Base-by-base conservation (phyloP, 2,329 filamentous ascomycete genomes). In the Xylariales sp. region DNA sequence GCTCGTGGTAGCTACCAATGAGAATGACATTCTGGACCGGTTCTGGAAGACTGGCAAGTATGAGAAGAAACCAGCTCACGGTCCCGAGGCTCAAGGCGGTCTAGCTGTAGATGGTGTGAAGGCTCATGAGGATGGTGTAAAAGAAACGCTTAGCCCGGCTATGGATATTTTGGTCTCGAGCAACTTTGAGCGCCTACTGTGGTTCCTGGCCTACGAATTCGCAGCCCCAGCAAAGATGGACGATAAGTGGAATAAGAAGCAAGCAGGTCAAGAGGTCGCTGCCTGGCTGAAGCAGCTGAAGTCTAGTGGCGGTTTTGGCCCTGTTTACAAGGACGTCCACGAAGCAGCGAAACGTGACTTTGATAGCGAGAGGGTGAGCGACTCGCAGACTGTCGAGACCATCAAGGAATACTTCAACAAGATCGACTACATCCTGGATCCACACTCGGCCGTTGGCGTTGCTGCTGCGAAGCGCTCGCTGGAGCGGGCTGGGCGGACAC, bases 111-210 rank as follows among this genome's bases (percentile, higher is more conserved):
- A 85, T 47, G 80, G 79, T 5, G 71, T 65, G 36, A 74, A 76
- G 53, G 80, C 80, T 6, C 81, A 88, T 22, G 71, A 79, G 51
- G 78, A 80, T 32, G 88, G 86, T 27, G 88, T 91, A 47, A 90
- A 88, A 68, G 90, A 95, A 68, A 98, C 93, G 0, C 76, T 94
- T 38, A 89, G 85, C 53, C 93, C 93, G 0, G 93, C 93, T 33
- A 97, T 98, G 93, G 93, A 98, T 63, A 97, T 97, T 51, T 74
- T 97, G 3, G 90, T 97, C 10, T 91, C 86, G 18, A 93, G 86
- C 62, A 98, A 98, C 71, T 97, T 98, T 60, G 93, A 98, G 73
- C 81, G 93, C 22, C 74, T 98, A 4, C 74, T 98, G 9, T 97
- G 91, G 91, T 96, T 88, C 72, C 72, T 97, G 20, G 84, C 88